These are phyloP conservation scores for Pseudoneurospora amorphoporcata DNA, from an alignment of 495 filamentous ascomycete species.

Conservation along the genomic window DNA sequence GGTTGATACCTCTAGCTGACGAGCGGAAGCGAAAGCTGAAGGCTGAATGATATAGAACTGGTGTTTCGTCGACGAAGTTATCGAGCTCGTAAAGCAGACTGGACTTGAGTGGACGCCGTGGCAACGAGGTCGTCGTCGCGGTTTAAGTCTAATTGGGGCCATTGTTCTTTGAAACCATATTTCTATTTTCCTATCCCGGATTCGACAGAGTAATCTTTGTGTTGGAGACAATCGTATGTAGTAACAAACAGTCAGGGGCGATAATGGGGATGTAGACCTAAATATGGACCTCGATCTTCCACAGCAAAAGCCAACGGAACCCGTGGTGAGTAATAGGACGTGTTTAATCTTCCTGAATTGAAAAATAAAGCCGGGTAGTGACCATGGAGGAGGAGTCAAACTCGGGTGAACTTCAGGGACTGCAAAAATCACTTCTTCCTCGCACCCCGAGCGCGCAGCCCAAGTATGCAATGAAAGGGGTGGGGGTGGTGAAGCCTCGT, in stretches of 20 bases:
- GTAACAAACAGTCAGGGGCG: background rate
- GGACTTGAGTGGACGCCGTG: background rate
- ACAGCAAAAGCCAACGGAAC: slow-evolving; percentile 27
- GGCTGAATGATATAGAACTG: too few relatives aligned
- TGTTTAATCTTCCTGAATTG: slow-evolving; percentile 36
- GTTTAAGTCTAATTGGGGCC: background rate
- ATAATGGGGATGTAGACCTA: slow-evolving; percentile 27
- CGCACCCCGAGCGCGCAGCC: background rate
- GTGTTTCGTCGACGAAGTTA: background rate
- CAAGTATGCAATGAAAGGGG: background rate
- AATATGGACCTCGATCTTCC: slow-evolving; percentile 39
- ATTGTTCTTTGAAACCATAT: background rate
- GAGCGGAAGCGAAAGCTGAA: background rate
- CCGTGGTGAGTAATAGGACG: slow-evolving; percentile 42
- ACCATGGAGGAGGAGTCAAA: slow-evolving; percentile 33
- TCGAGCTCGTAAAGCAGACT: background rate
- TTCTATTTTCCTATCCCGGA: background rate
- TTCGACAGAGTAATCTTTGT: background rate
- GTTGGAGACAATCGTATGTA: background rate
- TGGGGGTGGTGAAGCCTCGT: slow-evolving; percentile 51
- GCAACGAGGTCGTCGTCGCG: background rate
- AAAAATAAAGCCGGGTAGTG: slow-evolving; percentile 34
- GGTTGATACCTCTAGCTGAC: background rate
- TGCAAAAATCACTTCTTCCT: background rate
- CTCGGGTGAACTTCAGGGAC: slow-evolving; percentile 16